A percentile compares a stretch with the other conserved stretches of the same genome.
Evolutionary conservation across 352 stramenopile genomes (phyloP).

Genomic region (Pythium aphanidermatum): DNA sequence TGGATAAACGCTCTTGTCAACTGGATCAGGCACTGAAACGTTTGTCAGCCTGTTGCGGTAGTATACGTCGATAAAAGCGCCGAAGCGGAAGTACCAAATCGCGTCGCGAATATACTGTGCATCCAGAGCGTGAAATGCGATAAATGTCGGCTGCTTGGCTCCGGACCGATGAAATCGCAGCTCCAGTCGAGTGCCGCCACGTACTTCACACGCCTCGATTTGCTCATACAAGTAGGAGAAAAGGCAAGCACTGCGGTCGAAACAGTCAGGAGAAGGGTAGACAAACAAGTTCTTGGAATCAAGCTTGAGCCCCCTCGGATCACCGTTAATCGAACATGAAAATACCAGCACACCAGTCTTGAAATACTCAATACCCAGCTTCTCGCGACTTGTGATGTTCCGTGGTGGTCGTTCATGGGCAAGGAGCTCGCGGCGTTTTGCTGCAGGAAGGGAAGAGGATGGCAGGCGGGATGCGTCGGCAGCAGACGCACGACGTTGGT

Average conservation of each 20-base stretch:
- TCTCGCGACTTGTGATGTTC: constrained; percentile 33
- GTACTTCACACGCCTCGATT: constrained; percentile 43
- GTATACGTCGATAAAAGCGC: constrained; percentile 32
- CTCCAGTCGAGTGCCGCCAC: constrained; percentile 31
- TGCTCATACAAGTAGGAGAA: constrained; percentile 63
- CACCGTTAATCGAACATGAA: constrained; percentile 49
- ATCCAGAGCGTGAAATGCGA: constrained; percentile 52
- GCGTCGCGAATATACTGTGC: constrained; percentile 57
- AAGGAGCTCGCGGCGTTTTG: constrained; percentile 44
- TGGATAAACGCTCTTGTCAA: no score
- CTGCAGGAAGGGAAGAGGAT: constrained; percentile 24
- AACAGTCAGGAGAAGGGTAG: constrained; percentile 47
- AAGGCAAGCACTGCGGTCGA: constrained; percentile 56
- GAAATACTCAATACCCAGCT: constrained; percentile 49
- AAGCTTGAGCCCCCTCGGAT: constrained; percentile 47
- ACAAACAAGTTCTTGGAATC: constrained; percentile 42
- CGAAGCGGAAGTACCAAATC: constrained; percentile 55
- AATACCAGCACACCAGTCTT: constrained; percentile 42
- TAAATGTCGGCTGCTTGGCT: constrained; percentile 51
- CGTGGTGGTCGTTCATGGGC: constrained; percentile 43
- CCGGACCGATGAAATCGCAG: constrained; percentile 42
- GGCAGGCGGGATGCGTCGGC: not conserved
- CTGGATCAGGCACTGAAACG: no score
- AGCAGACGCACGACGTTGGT: constrained; percentile 38
- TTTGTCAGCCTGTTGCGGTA: constrained; percentile 10